phyloP scores from a whole-genome alignment of 345 rosid genomes.

The Viola odorata region DNA sequence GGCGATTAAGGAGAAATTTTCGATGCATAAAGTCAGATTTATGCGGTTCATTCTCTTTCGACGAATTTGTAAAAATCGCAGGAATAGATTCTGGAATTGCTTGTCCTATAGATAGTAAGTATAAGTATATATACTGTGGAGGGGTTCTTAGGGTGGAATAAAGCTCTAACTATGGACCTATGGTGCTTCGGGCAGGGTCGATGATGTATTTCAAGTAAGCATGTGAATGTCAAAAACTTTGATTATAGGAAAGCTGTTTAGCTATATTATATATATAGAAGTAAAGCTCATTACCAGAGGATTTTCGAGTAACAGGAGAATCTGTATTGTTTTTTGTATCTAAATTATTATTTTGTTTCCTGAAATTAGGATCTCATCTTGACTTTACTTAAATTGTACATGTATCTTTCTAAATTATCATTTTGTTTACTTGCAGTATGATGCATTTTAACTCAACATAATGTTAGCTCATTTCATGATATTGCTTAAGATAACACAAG shows the following conservation, averaged over 20 bases:
- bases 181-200: background rate
- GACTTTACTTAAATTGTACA: background rate
- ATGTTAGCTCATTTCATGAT: no score
- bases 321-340: constrained; percentile 1
- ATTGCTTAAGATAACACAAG: no score
- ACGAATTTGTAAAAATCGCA: constrained; percentile 41
- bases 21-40: constrained; percentile 14
- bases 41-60: constrained; percentile 29
- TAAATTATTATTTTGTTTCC: background rate
- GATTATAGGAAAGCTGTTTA: constrained; percentile 5
- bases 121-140: constrained; percentile 10
- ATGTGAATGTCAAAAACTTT: constrained; percentile 7
- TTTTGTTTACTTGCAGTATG: background rate
- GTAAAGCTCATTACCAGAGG: constrained; percentile 8
- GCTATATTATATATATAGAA: constrained; percentile 10
- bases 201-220: background rate
- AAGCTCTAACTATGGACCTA: constrained; percentile 2
- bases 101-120: constrained; percentile 32
- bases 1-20: constrained; percentile 17
- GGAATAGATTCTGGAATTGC: constrained; percentile 35
- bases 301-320: constrained; percentile 1
- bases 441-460: background rate
- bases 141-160: constrained; percentile 23
- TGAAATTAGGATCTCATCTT: constrained; percentile 1
- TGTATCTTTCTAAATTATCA: background rate